Base-by-base conservation (phyloP, 805 yeast species). In the Zygotorulaspora florentina region DNA sequence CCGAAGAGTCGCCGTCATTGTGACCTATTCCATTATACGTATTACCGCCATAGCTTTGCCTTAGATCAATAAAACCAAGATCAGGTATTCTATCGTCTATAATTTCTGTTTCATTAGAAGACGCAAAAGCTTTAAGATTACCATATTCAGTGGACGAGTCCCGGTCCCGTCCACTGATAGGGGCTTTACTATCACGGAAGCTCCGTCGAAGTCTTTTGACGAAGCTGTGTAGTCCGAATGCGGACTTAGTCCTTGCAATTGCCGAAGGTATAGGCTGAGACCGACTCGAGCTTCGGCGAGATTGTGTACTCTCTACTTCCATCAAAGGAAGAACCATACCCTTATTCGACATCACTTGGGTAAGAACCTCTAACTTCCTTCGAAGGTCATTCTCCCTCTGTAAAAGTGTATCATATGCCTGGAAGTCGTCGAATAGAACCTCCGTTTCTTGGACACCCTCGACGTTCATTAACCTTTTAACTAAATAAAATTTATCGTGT, bases 401-500 rank as follows among this genome's bases (percentile, higher is more conserved):
- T 1, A 66, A 52, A 49, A 59, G 54, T 9, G 46, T 34, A 35
- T 67, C 68, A 45, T 65, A 68, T 16, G 48, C 50, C 12, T 52
- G 59, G 45, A 68, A 68, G 46, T 61, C 68, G 3, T 46, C 52
- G 8, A 39, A 50, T 8, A 36, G 44, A 2, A 47, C 50, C 2
- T 43, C 53, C 8, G 28, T 8, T 8, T 23, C 17, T 37, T 25
- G 30, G 16, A 26, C 13, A 1, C 40, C 40, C 8, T 31, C 39
- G 2, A 34, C 36, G 7, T 43, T 12, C 40, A 23, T 37, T 8
- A 20, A 37, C 17, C 20, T 37, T 43, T 52, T 53, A 2, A 65
- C 53, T 40, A 57, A 55, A 48, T 57, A 66, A 48, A 65, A 65
- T 43, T 54, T 62, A 31, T 63, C 68, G 29, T 58, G 55, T 0